A percentile compares a stretch with the other conserved stretches of the same genome.
phyloP scores from a whole-genome alignment of 1,284 basidiomycete species.

The Tilletia walkeri region DNA sequence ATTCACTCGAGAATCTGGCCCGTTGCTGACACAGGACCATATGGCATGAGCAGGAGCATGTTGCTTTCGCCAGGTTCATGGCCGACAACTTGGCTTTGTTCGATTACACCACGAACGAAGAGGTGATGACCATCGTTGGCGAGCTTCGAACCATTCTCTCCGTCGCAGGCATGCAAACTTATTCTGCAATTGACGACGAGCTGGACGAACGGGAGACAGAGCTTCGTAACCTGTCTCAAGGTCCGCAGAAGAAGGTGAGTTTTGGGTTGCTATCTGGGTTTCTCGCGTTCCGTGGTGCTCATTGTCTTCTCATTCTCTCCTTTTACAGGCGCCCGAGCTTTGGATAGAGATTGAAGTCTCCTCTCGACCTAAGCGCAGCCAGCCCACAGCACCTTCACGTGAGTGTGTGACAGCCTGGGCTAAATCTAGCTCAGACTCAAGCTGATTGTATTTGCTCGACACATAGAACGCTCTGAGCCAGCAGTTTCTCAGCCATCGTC shows the following conservation, averaged over 20 bases:
- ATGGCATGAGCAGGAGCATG: conserved; percentile 27
- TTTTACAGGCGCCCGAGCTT: background rate
- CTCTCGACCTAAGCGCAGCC: background rate
- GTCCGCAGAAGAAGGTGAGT: conserved; percentile 21
- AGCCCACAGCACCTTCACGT: background rate
- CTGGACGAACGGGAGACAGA: conserved; percentile 11
- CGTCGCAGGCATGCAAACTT: conserved; percentile 76
- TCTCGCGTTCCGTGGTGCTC: background rate
- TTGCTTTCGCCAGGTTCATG: conserved; percentile 79
- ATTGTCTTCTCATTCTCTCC: background rate
- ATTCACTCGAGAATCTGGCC: background rate
- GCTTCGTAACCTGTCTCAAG: conserved; percentile 21
- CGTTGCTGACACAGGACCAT: conserved; percentile 66
- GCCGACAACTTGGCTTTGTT: conserved; percentile 87
- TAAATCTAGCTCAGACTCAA: too few relatives aligned
- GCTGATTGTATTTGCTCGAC: too few relatives aligned
- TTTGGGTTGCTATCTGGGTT: background rate
- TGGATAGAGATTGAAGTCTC: background rate
- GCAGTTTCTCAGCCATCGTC: background rate
- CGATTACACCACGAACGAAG: conserved; percentile 92
- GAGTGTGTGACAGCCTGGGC: too few relatives aligned
- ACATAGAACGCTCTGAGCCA: background rate
- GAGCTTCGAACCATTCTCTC: conserved; percentile 77
- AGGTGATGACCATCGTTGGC: conserved; percentile 79
- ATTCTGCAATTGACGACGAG: conserved; percentile 37